These are phyloP conservation scores for Huntiella savannae DNA, from an alignment of 2,329 filamentous ascomycete genomes.

Conservation along the genomic window DNA sequence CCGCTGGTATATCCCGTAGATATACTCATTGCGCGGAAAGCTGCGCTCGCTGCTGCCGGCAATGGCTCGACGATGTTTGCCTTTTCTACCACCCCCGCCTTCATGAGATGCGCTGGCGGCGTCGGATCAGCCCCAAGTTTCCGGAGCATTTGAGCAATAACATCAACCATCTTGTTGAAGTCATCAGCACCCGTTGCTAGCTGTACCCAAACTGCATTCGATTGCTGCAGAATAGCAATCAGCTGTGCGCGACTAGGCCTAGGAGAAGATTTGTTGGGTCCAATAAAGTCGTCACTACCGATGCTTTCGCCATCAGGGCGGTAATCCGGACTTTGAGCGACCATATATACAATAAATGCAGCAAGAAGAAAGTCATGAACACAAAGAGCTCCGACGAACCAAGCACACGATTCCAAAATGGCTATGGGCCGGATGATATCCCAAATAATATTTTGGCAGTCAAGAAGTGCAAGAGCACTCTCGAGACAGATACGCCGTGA, in stretches of 20 bases:
- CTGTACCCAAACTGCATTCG: conserved; percentile 5
- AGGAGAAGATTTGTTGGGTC: background rate
- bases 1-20: too few species aligned
- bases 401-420: conserved; percentile 30
- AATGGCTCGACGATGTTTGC: too few species aligned
- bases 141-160: conserved; percentile 6
- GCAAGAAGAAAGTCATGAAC: conserved; percentile 44
- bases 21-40: too few species aligned
- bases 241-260: conserved; percentile 2
- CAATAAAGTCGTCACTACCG: conserved; percentile 1
- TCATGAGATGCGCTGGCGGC: background rate
- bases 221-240: conserved; percentile 1
- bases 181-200: conserved; percentile 2
- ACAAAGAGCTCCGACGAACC: conserved; percentile 37
- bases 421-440: conserved; percentile 33
- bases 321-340: conserved; percentile 26
- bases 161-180: conserved; percentile 4
- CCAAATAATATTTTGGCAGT: conserved; percentile 28
- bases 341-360: conserved; percentile 39
- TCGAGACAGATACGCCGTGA: conserved; percentile 32
- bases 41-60: too few species aligned
- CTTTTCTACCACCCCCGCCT: too few species aligned
- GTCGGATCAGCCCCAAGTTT: conserved; percentile 1
- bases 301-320: conserved; percentile 18
- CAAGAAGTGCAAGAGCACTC: conserved; percentile 28